Base-by-base conservation (phyloP, 2,329 filamentous ascomycete genomes). In the Hymenoscyphus salicellus region DNA sequence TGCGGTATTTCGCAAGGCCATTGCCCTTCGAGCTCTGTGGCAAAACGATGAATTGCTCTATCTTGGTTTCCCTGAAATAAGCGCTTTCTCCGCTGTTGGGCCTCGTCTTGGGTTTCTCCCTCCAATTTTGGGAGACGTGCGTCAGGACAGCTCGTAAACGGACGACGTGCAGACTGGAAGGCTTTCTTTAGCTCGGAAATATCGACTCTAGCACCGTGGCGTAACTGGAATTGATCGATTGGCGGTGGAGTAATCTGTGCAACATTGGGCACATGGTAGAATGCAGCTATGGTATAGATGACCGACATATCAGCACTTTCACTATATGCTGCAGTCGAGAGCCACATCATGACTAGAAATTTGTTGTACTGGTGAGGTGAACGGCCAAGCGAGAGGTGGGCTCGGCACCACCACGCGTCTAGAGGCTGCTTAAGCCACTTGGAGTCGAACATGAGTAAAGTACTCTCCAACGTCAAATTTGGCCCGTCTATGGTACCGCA, bases 271-370 rank as follows among this genome's bases (percentile, higher is more conserved):
- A 69, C 41, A 14, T 60, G 64, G 20, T 68, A 69, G 36, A 75
- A 72, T 14, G 69, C 66, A 10, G 74, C 63, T 10, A 76, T 60
- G 2, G 69, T 69, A 32, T 73, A 65, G 52, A 74, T 63, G 11
- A 75, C 49, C 17, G 63, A 46, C 41, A 68, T 58, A 1, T 73
- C 56, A 3, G 65, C 67, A 16, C 67, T 28, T 46, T 65, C 52
- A 4, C 66, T 62, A 60, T 68, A 75, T 8, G 71, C 59, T 5
- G 74, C 52, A 2, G 69, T 69, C 14, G 67, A 61, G 49, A 76
- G 69, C 49, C 65, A 67, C n/a, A 74, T 70, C 68, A 76, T 74
- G 10, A 76, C 33, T 8, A 59, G 56, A 62, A 72, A 75, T 55
- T 61, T 70, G 56, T 71, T 67, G 28, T 63, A 38, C 20, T 26